Conservation (phyloP, 2,329 filamentous ascomycete species). For the Fusarium sp. region DNA sequence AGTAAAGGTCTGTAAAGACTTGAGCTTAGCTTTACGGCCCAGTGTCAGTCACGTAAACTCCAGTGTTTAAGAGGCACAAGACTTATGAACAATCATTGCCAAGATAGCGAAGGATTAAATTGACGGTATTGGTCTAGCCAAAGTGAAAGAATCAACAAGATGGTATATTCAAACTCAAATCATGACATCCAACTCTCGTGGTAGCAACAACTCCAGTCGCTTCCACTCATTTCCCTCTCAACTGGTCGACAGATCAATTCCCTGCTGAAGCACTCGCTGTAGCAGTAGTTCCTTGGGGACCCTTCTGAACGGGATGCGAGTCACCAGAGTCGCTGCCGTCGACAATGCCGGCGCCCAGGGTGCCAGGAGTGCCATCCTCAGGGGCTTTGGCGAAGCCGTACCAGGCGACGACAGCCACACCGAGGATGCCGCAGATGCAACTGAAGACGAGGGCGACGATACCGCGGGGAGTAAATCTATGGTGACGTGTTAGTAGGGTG, state of each 20-base stretch:
- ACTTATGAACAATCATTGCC: neutral
- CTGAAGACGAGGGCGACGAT: slow-evolving; percentile 83
- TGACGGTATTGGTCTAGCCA: neutral
- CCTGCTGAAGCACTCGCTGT: neutral
- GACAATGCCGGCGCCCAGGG: slow-evolving; percentile 30
- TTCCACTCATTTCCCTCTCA: neutral
- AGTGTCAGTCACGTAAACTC: neutral
- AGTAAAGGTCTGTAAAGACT: neutral
- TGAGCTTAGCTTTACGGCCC: neutral
- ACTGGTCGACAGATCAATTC: neutral
- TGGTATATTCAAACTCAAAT: slow-evolving; percentile 20
- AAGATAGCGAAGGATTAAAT: neutral
- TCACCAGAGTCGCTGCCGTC: slow-evolving; percentile 26
- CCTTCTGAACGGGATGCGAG: slow-evolving; percentile 10
- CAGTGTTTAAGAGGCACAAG: neutral
- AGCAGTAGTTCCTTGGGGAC: slow-evolving; percentile 21
- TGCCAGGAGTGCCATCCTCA: slow-evolving; percentile 28
- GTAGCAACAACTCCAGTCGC: neutral
- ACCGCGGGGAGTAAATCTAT: slow-evolving; percentile 73
- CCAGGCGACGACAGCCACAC: slow-evolving; percentile 73
- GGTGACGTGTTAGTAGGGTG: neutral
- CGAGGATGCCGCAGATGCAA: slow-evolving; percentile 73
- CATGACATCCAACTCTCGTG: neutral
- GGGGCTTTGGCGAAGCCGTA: slow-evolving; percentile 60
- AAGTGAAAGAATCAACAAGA: slow-evolving; percentile 7